Conservation (phyloP, 352 stramenopile genomes). For the Phytophthora vignae region DNA sequence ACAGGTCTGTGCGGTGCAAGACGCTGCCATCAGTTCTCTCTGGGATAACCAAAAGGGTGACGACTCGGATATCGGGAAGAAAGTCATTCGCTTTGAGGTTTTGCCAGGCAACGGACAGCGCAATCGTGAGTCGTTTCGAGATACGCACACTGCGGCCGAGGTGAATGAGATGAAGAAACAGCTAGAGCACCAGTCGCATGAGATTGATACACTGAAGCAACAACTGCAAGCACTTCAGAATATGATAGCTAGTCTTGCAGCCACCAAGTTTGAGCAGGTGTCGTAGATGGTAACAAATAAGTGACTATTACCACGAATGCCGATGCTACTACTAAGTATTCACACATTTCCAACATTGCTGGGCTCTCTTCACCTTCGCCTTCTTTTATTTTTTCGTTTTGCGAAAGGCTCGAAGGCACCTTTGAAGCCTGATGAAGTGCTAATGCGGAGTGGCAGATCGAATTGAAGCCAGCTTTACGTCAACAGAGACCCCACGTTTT, state of each 20-base stretch:
- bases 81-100: conserved; percentile 13
- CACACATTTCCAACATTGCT: too few species aligned
- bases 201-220: conserved; percentile 35
- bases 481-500: too few species aligned
- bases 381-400: too few species aligned
- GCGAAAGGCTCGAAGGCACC: too few species aligned
- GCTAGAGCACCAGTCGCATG: conserved; percentile 35
- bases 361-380: too few species aligned
- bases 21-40: conserved; percentile 37
- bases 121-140: not conserved
- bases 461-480: too few species aligned
- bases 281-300: not conserved
- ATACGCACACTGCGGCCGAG: conserved; percentile 2
- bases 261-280: conserved; percentile 7
- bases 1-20: conserved; percentile 55
- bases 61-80: conserved; percentile 6
- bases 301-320: too few species aligned
- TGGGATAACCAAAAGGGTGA: conserved; percentile 19
- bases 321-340: too few species aligned
- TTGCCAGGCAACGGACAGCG: not conserved
- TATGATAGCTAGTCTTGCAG: conserved; percentile 17
- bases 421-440: too few species aligned
- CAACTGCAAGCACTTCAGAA: conserved; percentile 40
- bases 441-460: too few species aligned
- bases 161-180: conserved; percentile 22